These are phyloP conservation scores for Mentha longifolia DNA, from an alignment of 257 asterid genomes.

Conservation along the genomic window DNA sequence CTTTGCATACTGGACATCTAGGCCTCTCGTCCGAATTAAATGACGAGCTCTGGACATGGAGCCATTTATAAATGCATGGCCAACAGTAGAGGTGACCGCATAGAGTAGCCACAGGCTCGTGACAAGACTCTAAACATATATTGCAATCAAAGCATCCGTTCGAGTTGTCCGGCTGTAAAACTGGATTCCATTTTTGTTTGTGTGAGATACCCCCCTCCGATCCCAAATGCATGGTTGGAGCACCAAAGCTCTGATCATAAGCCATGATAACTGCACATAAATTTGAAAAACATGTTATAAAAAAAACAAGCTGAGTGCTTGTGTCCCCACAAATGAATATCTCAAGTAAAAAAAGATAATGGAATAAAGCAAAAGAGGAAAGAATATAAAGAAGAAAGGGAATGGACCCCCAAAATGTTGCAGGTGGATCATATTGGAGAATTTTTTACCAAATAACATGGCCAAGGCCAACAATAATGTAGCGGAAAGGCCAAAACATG, in stretches of 20 bases:
- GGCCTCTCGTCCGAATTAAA: slow-evolving; percentile 61
- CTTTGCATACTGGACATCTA: slow-evolving; percentile 82
- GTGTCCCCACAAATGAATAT: background rate
- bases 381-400: background rate
- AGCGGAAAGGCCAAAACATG: background rate
- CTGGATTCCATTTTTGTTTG: slow-evolving; percentile 49
- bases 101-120: slow-evolving; percentile 82
- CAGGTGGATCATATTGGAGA: background rate
- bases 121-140: slow-evolving; percentile 78
- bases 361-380: slow-evolving; percentile 20
- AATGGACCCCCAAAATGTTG: slow-evolving; percentile 1
- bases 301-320: background rate
- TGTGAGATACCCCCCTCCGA: slow-evolving; percentile 49
- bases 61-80: slow-evolving; percentile 96
- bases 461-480: background rate
- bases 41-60: slow-evolving; percentile 59
- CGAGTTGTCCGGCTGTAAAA: slow-evolving; percentile 51
- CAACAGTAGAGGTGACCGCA: slow-evolving; percentile 96
- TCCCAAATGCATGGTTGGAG: slow-evolving; percentile 41
- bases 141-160: slow-evolving; percentile 81
- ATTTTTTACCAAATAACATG: slow-evolving; percentile 20
- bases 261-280: slow-evolving; percentile 65
- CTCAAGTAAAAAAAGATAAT: slow-evolving; percentile 10
- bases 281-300: slow-evolving; percentile 11
- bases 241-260: slow-evolving; percentile 47